Evolutionary conservation across 2,329 filamentous ascomycete genomes (phyloP).

Genomic region (Paraconiothyrium sp.): DNA sequence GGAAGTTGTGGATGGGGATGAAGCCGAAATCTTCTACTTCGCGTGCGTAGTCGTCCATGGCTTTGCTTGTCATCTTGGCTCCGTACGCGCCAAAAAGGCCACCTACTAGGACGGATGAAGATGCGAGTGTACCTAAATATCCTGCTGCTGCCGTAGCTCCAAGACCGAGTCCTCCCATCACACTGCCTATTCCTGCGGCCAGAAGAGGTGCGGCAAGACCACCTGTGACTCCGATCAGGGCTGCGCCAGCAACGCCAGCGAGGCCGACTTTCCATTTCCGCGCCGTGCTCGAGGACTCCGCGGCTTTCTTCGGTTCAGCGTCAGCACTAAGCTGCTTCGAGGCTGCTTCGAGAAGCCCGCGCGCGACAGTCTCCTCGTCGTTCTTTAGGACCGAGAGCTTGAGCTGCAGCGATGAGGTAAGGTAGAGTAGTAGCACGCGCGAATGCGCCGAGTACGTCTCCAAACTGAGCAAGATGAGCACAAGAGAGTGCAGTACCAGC

Average conservation of each 20-base stretch:
- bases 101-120: conserved; percentile 81
- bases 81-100: conserved; percentile 93
- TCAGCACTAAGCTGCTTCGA: conserved; percentile 76
- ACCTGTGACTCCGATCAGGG: conserved; percentile 83
- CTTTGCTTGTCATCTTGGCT: conserved; percentile 80
- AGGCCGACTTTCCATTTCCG: conserved; percentile 85
- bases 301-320: conserved; percentile 76
- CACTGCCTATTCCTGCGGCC: conserved; percentile 79
- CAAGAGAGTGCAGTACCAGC: conserved; percentile 74
- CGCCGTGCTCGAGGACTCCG: conserved; percentile 70
- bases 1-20: conserved; percentile 67
- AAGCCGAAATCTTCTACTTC: conserved; percentile 92
- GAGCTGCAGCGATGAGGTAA: conserved; percentile 77
- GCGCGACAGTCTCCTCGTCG: conserved; percentile 79
- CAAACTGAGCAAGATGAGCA: conserved; percentile 78
- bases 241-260: conserved; percentile 86
- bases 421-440: conserved; percentile 73
- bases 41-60: conserved; percentile 86
- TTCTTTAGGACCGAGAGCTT: conserved; percentile 70
- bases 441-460: conserved; percentile 81
- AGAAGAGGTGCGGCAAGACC: conserved; percentile 81
- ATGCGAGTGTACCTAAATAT: conserved; percentile 80
- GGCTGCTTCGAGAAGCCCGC: conserved; percentile 77
- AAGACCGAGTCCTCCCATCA: conserved; percentile 80
- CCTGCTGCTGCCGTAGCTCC: conserved; percentile 77